Conservation (phyloP, 179 eudicot genomes). For the Gypsophila paniculata region DNA sequence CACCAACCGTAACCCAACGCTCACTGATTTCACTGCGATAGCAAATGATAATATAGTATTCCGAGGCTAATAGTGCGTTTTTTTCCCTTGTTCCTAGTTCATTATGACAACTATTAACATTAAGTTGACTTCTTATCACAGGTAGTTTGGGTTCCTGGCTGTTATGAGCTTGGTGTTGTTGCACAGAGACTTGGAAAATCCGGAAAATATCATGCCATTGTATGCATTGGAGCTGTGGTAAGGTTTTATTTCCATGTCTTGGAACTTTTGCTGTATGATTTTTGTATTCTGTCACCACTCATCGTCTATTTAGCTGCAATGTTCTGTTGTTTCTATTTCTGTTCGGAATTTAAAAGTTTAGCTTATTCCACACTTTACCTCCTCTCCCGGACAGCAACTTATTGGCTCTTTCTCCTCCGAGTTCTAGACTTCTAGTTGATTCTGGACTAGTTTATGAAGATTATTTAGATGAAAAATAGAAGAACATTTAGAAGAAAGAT, state of each 20-base stretch:
- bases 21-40: too few species aligned
- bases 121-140: slow-evolving; percentile 26
- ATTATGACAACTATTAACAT: neutral
- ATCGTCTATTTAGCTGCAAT: neutral
- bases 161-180: slow-evolving; percentile 80
- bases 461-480: too few species aligned
- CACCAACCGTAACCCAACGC: too few species aligned
- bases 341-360: too few species aligned
- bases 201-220: slow-evolving; percentile 67
- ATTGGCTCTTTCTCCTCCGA: too few species aligned
- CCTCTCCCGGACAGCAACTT: too few species aligned
- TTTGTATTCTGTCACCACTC: slow-evolving; percentile 12
- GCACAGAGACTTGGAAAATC: slow-evolving; percentile 89
- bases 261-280: slow-evolving; percentile 7
- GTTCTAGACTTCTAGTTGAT: too few species aligned
- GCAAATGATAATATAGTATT: too few species aligned
- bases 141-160: slow-evolving; percentile 99
- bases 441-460: too few species aligned
- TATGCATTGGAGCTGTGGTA: slow-evolving; percentile 99
- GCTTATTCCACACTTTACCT: too few species aligned
- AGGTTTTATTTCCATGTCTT: slow-evolving; percentile 18
- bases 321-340: too few species aligned
- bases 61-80: neutral
- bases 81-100: neutral
- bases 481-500: too few species aligned